Percentiles rank a stretch among this genome's conserved stretches.
Evolutionary conservation across 257 asterid genomes (phyloP).

Genomic region (Plantago major): DNA sequence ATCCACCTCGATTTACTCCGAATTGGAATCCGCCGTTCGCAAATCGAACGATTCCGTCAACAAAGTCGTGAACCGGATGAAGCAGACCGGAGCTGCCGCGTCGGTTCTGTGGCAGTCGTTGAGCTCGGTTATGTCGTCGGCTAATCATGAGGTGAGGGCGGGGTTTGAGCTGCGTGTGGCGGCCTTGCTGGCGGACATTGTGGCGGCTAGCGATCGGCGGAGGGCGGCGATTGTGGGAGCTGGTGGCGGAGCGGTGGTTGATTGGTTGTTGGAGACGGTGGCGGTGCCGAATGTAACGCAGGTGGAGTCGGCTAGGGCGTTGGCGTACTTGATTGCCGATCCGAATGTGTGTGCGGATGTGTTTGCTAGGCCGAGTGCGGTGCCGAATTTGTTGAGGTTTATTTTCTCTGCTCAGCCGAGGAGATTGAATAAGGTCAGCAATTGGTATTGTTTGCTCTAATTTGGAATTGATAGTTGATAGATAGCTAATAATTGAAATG

Average conservation of each 20-base stretch:
- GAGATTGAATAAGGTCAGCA: constrained; percentile 38
- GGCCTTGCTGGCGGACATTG: constrained; percentile 89
- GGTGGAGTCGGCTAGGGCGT: constrained; percentile 92
- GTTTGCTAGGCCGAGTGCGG: constrained; percentile 79
- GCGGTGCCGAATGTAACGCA: constrained; percentile 63
- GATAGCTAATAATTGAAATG: too few relatives aligned
- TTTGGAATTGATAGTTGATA: too few relatives aligned
- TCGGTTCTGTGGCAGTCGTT: constrained; percentile 90
- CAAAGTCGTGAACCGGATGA: constrained; percentile 53
- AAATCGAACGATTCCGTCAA: constrained; percentile 55
- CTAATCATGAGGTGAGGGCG: constrained; percentile 88
- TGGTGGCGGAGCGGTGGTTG: constrained; percentile 92
- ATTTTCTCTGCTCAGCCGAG: constrained; percentile 90
- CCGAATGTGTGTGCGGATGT: constrained; percentile 70
- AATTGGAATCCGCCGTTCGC: constrained; percentile 47
- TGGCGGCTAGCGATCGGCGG: constrained; percentile 81
- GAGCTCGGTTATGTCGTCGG: constrained; percentile 88
- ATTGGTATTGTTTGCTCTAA: too few relatives aligned
- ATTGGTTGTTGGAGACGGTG: constrained; percentile 89
- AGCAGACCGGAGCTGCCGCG: constrained; percentile 85
- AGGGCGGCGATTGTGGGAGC: constrained; percentile 94
- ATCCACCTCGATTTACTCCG: constrained; percentile 31
- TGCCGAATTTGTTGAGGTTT: constrained; percentile 78
- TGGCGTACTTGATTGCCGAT: constrained; percentile 86
- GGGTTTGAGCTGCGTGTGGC: constrained; percentile 97